Evolutionary conservation across 768 basidiomycete genomes (phyloP).

Genomic region (Leccinum broughii): DNA sequence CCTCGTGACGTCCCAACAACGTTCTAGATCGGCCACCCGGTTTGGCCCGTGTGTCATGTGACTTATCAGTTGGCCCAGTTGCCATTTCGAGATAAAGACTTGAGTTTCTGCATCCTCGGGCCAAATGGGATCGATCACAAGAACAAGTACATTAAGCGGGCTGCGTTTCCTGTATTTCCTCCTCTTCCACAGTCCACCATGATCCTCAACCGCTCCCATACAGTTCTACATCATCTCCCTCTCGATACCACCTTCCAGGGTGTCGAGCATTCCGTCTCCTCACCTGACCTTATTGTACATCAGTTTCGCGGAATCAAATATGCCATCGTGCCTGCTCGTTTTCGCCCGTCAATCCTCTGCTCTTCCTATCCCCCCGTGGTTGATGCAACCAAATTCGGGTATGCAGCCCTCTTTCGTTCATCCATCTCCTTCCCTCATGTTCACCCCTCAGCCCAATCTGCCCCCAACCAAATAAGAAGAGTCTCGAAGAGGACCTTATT

Average conservation of each 20-base stretch:
- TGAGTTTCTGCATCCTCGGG: slow-evolving; percentile 21
- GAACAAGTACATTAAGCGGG: slow-evolving; percentile 17
- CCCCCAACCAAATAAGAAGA: slow-evolving; percentile 55
- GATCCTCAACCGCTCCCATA: slow-evolving; percentile 30
- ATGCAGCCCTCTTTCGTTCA: slow-evolving; percentile 23
- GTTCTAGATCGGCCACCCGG: slow-evolving; percentile 10
- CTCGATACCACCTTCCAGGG: slow-evolving; percentile 70
- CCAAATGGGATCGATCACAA: slow-evolving; percentile 27
- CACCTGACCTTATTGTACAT: slow-evolving; percentile 54
- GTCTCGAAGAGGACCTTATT: slow-evolving; percentile 62
- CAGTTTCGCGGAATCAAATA: slow-evolving; percentile 82
- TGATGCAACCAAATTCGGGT: slow-evolving; percentile 72
- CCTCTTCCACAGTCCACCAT: slow-evolving; percentile 18
- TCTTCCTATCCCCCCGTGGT: slow-evolving; percentile 56
- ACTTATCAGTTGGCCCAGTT: slow-evolving; percentile 15
- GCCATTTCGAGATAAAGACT: slow-evolving; percentile 23
- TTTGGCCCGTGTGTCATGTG: slow-evolving; percentile 28
- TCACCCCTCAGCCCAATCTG: slow-evolving; percentile 61
- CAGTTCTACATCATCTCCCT: slow-evolving; percentile 47
- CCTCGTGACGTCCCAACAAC: slow-evolving; percentile 6
- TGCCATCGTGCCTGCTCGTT: slow-evolving; percentile 69
- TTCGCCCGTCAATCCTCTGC: slow-evolving; percentile 68
- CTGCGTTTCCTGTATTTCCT: not conserved
- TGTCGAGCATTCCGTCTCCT: slow-evolving; percentile 59
- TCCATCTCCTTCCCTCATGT: slow-evolving; percentile 3